Conservation (phyloP, 169 alveolate species). For the Babesia divergens region DNA sequence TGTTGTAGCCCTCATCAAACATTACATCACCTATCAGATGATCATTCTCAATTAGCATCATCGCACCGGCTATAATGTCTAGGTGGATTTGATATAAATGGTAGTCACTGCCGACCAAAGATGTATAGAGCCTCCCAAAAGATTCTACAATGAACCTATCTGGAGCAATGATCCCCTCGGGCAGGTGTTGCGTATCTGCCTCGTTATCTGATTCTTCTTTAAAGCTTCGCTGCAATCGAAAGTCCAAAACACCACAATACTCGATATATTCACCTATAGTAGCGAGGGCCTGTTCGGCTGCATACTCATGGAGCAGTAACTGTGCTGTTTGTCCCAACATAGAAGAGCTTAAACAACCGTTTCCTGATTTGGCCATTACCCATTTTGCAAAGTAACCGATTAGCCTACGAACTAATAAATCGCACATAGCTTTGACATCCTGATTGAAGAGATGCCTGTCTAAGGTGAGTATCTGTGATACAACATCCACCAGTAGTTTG, state of each 20-base stretch:
- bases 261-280: background rate
- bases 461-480: background rate
- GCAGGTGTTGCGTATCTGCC: background rate
- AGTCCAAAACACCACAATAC: background rate
- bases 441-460: background rate
- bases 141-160: background rate
- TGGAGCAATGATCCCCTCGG: background rate
- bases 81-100: background rate
- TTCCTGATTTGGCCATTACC: background rate
- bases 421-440: background rate
- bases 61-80: background rate
- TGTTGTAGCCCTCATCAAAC: conserved; percentile 13
- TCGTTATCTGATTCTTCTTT: no score
- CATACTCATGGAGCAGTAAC: background rate
- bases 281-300: background rate
- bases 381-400: conserved; percentile 11
- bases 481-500: background rate
- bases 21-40: conserved; percentile 9
- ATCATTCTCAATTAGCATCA: background rate
- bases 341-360: no score
- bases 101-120: background rate
- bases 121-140: background rate
- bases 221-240: no score
- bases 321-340: background rate
- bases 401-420: background rate